Evolutionary conservation across 352 stramenopile species (phyloP).

Genomic region (Blastocystis hominis): DNA sequence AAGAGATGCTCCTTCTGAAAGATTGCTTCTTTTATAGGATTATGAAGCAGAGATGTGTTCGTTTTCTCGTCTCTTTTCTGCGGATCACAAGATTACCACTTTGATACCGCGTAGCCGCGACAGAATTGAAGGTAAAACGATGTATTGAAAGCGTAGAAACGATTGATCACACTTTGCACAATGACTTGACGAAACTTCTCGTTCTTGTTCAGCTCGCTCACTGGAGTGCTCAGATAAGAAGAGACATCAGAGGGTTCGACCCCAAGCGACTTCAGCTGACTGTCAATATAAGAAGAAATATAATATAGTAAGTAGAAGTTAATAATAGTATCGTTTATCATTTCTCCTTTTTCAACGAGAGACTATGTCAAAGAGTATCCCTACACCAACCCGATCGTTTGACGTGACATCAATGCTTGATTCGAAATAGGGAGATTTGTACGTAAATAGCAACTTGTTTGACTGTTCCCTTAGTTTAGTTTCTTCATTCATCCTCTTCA

Average conservation of each 20-base stretch:
- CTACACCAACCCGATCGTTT: not conserved
- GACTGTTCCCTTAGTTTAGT: not conserved
- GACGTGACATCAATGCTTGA: constrained; percentile 9
- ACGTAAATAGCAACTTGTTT: not conserved
- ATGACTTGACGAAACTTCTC: not conserved
- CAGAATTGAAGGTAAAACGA: constrained; percentile 21
- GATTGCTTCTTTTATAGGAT: not conserved
- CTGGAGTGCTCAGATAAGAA: not conserved
- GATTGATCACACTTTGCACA: not conserved
- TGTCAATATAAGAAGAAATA: not conserved
- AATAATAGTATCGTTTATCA: constrained; percentile 31
- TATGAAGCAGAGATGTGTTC: not conserved
- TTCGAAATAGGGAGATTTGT: constrained; percentile 48
- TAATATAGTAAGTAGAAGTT: constrained; percentile 43
- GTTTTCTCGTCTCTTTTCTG: not conserved
- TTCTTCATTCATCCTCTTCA: not conserved
- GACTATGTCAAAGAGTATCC: not conserved
- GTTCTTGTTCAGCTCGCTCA: not conserved
- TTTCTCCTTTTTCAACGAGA: not conserved
- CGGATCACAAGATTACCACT: not conserved
- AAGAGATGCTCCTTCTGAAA: constrained; percentile 15
- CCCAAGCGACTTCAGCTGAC: not conserved
- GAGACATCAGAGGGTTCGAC: not conserved
- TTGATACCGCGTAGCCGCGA: not conserved
- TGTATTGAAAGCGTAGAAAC: not conserved